phyloP scores from a whole-genome alignment of 2,329 filamentous ascomycete species.

The Claviceps capensis region DNA sequence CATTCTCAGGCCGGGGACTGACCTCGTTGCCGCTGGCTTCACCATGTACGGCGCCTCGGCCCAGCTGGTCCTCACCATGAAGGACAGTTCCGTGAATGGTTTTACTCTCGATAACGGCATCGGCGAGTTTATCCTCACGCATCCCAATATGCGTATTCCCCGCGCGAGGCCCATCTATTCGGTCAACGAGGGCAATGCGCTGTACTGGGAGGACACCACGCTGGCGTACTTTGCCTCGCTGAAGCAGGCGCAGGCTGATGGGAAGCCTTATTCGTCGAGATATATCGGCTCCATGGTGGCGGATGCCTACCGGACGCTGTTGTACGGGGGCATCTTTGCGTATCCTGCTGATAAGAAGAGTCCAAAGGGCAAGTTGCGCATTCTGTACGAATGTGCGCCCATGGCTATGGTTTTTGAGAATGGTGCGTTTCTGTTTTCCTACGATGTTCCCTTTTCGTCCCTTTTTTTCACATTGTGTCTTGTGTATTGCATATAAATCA shows the following conservation, averaged over 20 bases:
- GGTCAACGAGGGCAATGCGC: conserved; percentile 94
- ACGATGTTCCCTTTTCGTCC: background rate
- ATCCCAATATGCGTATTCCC: conserved; percentile 86
- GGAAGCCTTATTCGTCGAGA: conserved; percentile 84
- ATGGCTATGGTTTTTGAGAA: conserved; percentile 99
- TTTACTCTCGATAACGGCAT: conserved; percentile 96
- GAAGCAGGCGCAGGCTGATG: conserved; percentile 60
- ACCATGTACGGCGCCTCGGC: conserved; percentile 99
- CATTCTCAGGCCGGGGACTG: conserved; percentile 76
- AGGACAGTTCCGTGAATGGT: conserved; percentile 80
- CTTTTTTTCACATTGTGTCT: background rate
- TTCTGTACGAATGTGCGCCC: conserved; percentile 94
- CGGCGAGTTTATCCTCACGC: conserved; percentile 96
- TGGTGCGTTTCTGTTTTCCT: conserved; percentile 40
- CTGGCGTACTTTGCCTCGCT: conserved; percentile 81
- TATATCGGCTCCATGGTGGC: conserved; percentile 99
- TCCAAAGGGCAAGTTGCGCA: conserved; percentile 93
- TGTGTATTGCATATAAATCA: too few relatives aligned
- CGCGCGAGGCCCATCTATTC: conserved; percentile 78
- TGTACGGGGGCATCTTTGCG: conserved; percentile 95
- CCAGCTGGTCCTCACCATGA: conserved; percentile 95
- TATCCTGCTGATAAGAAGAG: conserved; percentile 98
- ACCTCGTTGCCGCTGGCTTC: conserved; percentile 90
- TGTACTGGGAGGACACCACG: conserved; percentile 87
- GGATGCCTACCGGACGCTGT: conserved; percentile 86